Evolutionary conservation across 305 asterid genomes (phyloP).

Genomic region (Fraxinus velutina): DNA sequence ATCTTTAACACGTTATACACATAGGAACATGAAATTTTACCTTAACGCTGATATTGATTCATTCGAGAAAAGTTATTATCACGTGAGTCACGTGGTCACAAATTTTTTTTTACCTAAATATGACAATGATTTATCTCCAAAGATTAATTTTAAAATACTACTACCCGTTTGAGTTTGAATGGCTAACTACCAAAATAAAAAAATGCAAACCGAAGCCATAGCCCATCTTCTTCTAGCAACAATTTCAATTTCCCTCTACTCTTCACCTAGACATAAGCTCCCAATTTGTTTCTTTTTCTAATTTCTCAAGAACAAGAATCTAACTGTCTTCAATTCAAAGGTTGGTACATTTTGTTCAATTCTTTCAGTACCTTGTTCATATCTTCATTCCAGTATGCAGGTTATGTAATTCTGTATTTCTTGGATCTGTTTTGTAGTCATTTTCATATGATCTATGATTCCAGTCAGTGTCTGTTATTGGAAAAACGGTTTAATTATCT

Average conservation of each 20-base stretch:
- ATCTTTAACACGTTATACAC: too few species aligned
- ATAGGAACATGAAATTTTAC: too few species aligned
- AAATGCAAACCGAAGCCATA: background rate
- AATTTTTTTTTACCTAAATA: too few species aligned
- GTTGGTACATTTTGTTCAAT: constrained; percentile 38
- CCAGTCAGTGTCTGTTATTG: constrained; percentile 21
- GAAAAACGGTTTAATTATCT: constrained; percentile 8
- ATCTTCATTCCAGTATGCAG: constrained; percentile 1
- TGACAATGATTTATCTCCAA: background rate
- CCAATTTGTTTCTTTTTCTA: background rate
- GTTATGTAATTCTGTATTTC: constrained; percentile 11
- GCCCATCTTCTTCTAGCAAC: constrained; percentile 34
- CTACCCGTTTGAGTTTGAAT: too few species aligned
- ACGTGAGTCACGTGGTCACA: too few species aligned
- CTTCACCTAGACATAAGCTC: constrained; percentile 26
- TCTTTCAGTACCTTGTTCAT: constrained; percentile 7
- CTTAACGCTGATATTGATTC: too few species aligned
- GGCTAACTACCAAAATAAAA: too few species aligned
- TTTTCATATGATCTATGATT: constrained; percentile 15
- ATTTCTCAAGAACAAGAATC: constrained; percentile 14
- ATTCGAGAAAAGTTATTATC: too few species aligned
- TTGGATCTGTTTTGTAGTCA: constrained; percentile 31
- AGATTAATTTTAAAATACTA: too few species aligned
- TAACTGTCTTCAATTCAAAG: constrained; percentile 13
- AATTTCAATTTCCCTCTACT: constrained; percentile 18